A percentile compares a stretch with the other conserved stretches of the same genome.
Evolutionary conservation across 1,284 basidiomycete species (phyloP).

Genomic region (Ceraceosorus bombacis): DNA sequence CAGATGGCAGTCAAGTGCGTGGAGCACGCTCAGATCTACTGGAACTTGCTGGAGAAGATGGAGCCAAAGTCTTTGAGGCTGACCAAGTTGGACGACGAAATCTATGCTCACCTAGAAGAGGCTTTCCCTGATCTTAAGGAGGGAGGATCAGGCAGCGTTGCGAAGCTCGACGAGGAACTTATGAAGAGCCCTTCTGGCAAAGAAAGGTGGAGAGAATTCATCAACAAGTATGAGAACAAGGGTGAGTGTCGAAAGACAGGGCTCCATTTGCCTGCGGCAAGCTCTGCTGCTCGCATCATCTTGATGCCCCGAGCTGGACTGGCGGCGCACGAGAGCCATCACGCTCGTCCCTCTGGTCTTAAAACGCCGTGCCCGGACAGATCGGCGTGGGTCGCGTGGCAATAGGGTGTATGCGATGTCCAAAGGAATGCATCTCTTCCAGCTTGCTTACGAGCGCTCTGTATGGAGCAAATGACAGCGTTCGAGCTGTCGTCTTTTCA

Average conservation of each 20-base stretch:
- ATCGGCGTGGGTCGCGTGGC: no score
- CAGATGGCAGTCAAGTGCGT: conserved; percentile 90
- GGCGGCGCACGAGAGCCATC: no score
- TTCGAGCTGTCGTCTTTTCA: no score
- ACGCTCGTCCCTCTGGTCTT: no score
- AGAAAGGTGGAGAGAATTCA: conserved; percentile 83
- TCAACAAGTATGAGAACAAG: conserved; percentile 63
- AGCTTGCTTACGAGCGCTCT: no score
- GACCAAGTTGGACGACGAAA: conserved; percentile 59
- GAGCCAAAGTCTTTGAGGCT: conserved; percentile 67
- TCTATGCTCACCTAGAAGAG: conserved; percentile 67
- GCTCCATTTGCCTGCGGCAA: background rate
- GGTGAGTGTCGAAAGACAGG: conserved; percentile 18
- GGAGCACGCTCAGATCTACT: conserved; percentile 68
- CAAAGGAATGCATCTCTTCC: no score
- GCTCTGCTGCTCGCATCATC: background rate
- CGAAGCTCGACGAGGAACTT: conserved; percentile 72
- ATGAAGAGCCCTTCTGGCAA: conserved; percentile 90
- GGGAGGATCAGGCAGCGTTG: conserved; percentile 7
- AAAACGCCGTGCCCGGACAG: no score
- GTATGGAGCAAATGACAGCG: no score
- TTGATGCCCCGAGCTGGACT: background rate
- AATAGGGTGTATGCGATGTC: no score
- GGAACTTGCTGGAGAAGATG: conserved; percentile 82
- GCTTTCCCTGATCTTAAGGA: conserved; percentile 67